These are phyloP conservation scores for Phaeosphaeriaceae sp. DNA, from an alignment of 2,329 filamentous ascomycete genomes.

Conservation along the genomic window DNA sequence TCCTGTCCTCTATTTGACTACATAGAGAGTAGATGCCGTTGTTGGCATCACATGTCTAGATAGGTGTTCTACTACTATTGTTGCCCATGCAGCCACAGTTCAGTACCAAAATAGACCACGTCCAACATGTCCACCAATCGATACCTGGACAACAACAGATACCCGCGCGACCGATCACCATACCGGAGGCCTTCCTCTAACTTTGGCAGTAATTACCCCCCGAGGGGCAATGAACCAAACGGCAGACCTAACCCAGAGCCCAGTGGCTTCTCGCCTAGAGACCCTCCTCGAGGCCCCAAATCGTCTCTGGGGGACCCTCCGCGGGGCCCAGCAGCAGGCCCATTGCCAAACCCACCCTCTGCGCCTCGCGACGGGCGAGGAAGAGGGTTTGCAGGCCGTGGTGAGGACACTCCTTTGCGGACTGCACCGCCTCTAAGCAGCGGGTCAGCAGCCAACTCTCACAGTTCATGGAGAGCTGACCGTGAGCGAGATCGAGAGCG, in stretches of 20 bases:
- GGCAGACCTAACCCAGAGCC: constrained; percentile 38
- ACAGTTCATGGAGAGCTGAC: constrained; percentile 60
- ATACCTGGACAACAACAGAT: constrained; percentile 45
- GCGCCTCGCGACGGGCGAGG: constrained; percentile 63
- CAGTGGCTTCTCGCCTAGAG: constrained; percentile 48
- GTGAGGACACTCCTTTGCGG: constrained; percentile 68
- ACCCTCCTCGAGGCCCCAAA: constrained; percentile 82
- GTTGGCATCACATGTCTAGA: too few species aligned
- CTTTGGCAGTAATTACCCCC: constrained; percentile 63
- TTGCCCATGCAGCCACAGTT: constrained; percentile 22
- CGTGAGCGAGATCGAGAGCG: constrained; percentile 61
- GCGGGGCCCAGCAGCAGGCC: constrained; percentile 45
- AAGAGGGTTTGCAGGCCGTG: constrained; percentile 63
- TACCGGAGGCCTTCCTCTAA: constrained; percentile 73
- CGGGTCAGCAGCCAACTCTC: constrained; percentile 48
- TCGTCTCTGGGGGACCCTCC: constrained; percentile 70
- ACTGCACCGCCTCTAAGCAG: constrained; percentile 58
- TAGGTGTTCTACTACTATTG: constrained; percentile 1
- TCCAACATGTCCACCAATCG: constrained; percentile 43
- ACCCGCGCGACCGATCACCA: constrained; percentile 53
- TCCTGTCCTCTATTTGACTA: too few species aligned
- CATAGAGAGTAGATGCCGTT: too few species aligned
- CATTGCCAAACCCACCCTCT: constrained; percentile 39
- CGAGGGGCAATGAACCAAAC: constrained; percentile 49
- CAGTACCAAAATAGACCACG: constrained; percentile 4